Evolutionary conservation across 805 yeast species (phyloP).

Genomic region (Pachysolen tannophilus): DNA sequence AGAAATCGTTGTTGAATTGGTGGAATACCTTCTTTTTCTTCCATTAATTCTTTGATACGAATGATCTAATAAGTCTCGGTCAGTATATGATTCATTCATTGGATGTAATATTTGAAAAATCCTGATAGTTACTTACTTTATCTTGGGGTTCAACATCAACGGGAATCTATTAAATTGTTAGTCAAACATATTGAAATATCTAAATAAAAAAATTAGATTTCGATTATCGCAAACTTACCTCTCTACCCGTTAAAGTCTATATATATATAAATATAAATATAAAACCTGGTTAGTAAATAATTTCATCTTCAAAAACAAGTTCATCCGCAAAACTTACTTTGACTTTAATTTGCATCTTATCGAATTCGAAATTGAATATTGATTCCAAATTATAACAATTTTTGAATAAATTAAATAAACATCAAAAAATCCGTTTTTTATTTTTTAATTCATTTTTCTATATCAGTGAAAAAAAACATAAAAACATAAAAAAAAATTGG

Average conservation of each 20-base stretch:
- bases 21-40: constrained; percentile 95
- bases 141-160: constrained; percentile 67
- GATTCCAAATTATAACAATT: too few species aligned
- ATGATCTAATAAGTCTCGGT: constrained; percentile 17
- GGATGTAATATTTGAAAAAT: too few species aligned
- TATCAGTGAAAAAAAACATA: neutral
- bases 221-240: constrained; percentile 28
- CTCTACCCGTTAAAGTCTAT: constrained; percentile 72
- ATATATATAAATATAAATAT: too few species aligned
- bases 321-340: too few species aligned
- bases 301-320: too few species aligned
- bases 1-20: constrained; percentile 92
- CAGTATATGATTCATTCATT: neutral
- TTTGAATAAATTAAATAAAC: too few species aligned
- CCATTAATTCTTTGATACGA: constrained; percentile 82
- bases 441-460: neutral
- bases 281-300: too few species aligned
- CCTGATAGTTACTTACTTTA: constrained; percentile 31
- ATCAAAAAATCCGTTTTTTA: too few species aligned
- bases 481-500: neutral
- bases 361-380: too few species aligned
- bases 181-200: neutral
- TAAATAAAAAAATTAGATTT: constrained; percentile 3
- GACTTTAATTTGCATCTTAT: constrained; percentile 62
- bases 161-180: constrained; percentile 37